These are phyloP conservation scores for barley (Hordeum vulgare) DNA, from an alignment of 176 grass and related monocot species.

Conservation along the genomic window DNA sequence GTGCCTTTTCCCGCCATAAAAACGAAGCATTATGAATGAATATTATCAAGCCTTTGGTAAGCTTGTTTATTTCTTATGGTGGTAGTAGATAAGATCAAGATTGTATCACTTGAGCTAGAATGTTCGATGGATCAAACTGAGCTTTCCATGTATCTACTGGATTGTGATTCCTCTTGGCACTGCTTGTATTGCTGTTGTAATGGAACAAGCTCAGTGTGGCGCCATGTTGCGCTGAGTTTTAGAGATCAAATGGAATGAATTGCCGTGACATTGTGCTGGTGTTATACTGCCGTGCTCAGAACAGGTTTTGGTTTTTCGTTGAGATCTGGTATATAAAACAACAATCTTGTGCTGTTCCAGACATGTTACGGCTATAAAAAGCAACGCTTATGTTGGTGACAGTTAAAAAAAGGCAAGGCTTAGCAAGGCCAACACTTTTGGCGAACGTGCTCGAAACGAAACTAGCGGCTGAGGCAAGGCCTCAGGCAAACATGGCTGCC, in stretches of 20 bases:
- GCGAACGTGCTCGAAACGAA: background rate
- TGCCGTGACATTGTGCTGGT: background rate
- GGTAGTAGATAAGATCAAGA: constrained; percentile 24
- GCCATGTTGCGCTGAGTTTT: background rate
- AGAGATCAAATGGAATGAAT: background rate
- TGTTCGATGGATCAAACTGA: constrained; percentile 15
- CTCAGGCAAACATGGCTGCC: background rate
- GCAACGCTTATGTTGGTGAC: background rate
- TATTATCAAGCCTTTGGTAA: constrained; percentile 16
- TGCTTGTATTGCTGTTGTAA: constrained; percentile 19
- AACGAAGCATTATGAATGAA: constrained; percentile 22
- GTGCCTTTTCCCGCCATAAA: constrained; percentile 14
- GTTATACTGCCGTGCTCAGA: background rate
- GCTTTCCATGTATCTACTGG: background rate
- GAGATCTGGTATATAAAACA: background rate
- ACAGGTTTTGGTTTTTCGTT: background rate
- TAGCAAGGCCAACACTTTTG: background rate
- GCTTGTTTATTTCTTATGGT: constrained; percentile 30
- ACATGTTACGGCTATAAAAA: constrained; percentile 8
- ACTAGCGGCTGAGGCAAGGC: background rate
- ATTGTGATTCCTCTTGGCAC: constrained; percentile 10
- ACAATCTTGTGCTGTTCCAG: background rate
- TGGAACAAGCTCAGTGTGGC: constrained; percentile 39
- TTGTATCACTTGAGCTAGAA: constrained; percentile 21
- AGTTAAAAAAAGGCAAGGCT: background rate